Percentiles rank a stretch among this genome's conserved stretches.
phyloP scores from a whole-genome alignment of 805 yeast genomes.

The Metschnikowia baotianmanensis region DNA sequence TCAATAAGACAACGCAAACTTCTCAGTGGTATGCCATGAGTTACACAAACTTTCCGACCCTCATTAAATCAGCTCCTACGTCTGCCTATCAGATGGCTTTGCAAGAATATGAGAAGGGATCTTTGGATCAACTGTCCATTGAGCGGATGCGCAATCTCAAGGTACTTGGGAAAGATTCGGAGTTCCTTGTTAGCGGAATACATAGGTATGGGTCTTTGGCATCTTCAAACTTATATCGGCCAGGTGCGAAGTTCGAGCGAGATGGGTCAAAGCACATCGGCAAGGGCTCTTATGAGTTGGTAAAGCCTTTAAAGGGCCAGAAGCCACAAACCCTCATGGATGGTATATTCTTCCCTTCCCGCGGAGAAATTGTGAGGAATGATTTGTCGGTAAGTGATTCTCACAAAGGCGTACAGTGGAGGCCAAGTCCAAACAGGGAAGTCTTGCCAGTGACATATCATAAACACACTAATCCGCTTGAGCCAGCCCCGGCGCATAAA shows the following conservation, averaged over 20 bases:
- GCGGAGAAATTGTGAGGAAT: conserved; percentile 1
- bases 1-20: conserved; percentile 62
- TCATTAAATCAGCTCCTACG: conserved; percentile 75
- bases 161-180: conserved; percentile 20
- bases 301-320: conserved; percentile 1
- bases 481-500: conserved; percentile 4
- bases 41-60: conserved; percentile 69
- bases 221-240: conserved; percentile 35
- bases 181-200: conserved; percentile 32
- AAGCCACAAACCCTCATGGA: conserved; percentile 30
- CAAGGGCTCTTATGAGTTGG: conserved; percentile 14
- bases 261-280: conserved; percentile 24
- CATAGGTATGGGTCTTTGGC: conserved; percentile 32
- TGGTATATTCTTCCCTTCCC: conserved; percentile 34
- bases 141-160: conserved; percentile 18
- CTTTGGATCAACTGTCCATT: conserved; percentile 10
- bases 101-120: conserved; percentile 25
- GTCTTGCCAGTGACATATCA: conserved; percentile 11
- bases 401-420: conserved; percentile 7
- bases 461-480: conserved; percentile 1
- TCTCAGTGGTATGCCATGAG: conserved; percentile 86
- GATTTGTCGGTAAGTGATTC: conserved; percentile 10
- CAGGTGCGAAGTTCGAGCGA: conserved; percentile 28
- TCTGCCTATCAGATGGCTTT: conserved; percentile 55
- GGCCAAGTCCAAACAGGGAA: conserved; percentile 1